These are phyloP conservation scores for Leccinellum albellum DNA, from an alignment of 768 basidiomycete species.

Conservation along the genomic window DNA sequence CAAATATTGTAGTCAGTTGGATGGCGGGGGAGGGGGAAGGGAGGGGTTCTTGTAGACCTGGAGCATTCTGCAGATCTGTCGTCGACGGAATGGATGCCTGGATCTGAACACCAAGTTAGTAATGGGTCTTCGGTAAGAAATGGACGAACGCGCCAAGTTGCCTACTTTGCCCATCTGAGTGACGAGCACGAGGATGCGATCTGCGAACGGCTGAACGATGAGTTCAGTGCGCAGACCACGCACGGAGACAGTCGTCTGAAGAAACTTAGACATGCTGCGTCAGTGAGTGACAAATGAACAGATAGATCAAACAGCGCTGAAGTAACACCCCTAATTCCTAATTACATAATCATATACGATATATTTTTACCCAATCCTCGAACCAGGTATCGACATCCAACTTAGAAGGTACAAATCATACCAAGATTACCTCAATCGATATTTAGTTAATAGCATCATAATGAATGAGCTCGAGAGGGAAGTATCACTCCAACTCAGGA, in stretches of 20 bases:
- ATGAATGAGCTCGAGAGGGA: neutral
- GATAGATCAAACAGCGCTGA: neutral
- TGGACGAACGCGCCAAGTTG: slow-evolving; percentile 53
- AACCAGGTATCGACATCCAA: neutral
- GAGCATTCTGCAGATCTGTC: slow-evolving; percentile 41
- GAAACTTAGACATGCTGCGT: slow-evolving; percentile 20
- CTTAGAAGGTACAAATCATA: neutral
- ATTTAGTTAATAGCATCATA: neutral
- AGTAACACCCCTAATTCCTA: neutral
- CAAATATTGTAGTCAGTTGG: slow-evolving; percentile 74
- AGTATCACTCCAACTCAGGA: slow-evolving; percentile 15
- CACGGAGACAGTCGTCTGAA: slow-evolving; percentile 49
- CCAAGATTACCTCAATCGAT: neutral
- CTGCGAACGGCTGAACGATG: slow-evolving; percentile 72
- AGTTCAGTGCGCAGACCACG: slow-evolving; percentile 66
- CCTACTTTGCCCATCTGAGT: slow-evolving; percentile 93
- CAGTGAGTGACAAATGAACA: neutral
- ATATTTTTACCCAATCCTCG: neutral
- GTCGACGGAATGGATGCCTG: slow-evolving; percentile 75
- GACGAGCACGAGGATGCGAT: slow-evolving; percentile 80
- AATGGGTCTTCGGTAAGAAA: neutral
- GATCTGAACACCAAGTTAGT: slow-evolving; percentile 46
- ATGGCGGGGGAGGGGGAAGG: slow-evolving; percentile 70
- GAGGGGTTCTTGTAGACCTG: slow-evolving; percentile 35
- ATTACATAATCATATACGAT: neutral